phyloP scores from a whole-genome alignment of 2,329 filamentous ascomycete species.

The Fusarium foetens region DNA sequence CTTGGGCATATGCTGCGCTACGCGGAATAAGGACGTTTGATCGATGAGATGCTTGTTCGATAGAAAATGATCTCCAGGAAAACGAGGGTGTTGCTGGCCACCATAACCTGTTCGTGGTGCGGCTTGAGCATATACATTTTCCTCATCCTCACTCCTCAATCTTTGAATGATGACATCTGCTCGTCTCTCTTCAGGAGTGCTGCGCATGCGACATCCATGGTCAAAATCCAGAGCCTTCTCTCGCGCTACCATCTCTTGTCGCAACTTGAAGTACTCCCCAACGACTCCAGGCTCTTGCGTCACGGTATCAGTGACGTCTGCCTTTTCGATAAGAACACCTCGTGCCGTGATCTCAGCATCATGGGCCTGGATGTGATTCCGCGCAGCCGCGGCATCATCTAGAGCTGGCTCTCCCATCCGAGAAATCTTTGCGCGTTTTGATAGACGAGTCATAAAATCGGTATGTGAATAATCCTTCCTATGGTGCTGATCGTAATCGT shows the following conservation, averaged over 20 bases:
- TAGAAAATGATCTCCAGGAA: constrained; percentile 67
- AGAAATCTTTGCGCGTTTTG: constrained; percentile 17
- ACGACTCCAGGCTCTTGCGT: constrained; percentile 8
- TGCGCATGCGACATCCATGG: constrained; percentile 46
- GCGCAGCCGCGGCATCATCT: constrained; percentile 38
- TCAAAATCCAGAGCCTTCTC: constrained; percentile 57
- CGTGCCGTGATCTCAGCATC: constrained; percentile 37
- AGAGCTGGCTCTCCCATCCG: background rate
- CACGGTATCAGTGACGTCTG: background rate
- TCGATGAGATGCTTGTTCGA: constrained; percentile 65
- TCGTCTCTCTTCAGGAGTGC: constrained; percentile 49
- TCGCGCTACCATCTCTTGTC: constrained; percentile 43
- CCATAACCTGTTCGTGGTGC: constrained; percentile 49
- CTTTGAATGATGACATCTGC: constrained; percentile 55
- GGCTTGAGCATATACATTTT: constrained; percentile 50
- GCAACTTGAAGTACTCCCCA: constrained; percentile 48
- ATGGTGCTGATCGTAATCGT: constrained; percentile 14
- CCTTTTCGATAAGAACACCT: background rate
- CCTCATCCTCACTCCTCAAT: constrained; percentile 52
- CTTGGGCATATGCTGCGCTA: constrained; percentile 72
- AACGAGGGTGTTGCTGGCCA: constrained; percentile 57
- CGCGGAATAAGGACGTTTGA: constrained; percentile 65
- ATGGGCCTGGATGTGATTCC: constrained; percentile 41
- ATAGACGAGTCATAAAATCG: constrained; percentile 21
- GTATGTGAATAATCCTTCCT: constrained; percentile 10